Percentiles rank a stretch among this genome's conserved stretches.
Evolutionary conservation across 805 yeast genomes (phyloP).

Genomic region (Cyberlindnera saturnus): DNA sequence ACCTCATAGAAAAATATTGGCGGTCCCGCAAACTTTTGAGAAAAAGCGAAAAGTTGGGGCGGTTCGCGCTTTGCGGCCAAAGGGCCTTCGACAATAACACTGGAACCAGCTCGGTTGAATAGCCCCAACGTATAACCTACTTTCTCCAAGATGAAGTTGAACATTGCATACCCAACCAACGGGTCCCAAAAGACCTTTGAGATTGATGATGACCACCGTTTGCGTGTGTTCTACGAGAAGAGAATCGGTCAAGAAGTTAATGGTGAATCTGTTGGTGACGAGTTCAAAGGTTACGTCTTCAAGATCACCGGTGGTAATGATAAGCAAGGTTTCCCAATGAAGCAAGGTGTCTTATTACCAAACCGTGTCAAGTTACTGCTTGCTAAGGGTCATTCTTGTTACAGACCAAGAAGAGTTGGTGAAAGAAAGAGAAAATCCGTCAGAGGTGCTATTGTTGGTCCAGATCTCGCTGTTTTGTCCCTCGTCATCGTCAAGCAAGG

Average conservation of each 20-base stretch:
- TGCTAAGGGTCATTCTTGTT: constrained; percentile 93
- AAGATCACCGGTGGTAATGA: constrained; percentile 99
- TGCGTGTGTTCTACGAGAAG: constrained; percentile 98
- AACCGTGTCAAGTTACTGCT: constrained; percentile 97
- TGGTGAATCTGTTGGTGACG: constrained; percentile 97
- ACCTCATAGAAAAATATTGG: neutral
- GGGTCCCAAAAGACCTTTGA: constrained; percentile 98
- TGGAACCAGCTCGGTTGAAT: too few species aligned
- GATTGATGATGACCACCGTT: constrained; percentile 98
- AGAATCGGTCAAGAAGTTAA: constrained; percentile 99
- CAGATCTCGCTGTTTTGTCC: constrained; percentile 93
- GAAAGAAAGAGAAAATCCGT: constrained; percentile 99
- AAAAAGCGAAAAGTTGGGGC: constrained; percentile 2
- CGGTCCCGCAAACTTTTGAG: neutral
- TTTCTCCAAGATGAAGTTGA: constrained; percentile 51
- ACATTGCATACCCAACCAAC: constrained; percentile 99
- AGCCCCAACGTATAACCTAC: neutral
- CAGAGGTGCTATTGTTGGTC: constrained; percentile 98
- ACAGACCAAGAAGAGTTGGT: constrained; percentile 99
- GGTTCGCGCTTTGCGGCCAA: neutral
- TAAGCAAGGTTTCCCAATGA: constrained; percentile 99
- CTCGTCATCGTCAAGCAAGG: constrained; percentile 95
- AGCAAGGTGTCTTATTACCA: constrained; percentile 99
- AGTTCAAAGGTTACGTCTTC: constrained; percentile 97
- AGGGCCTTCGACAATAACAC: neutral